Evolutionary conservation across 139 green algal genomes (phyloP).

Genomic region (Chloropicon primus): DNA sequence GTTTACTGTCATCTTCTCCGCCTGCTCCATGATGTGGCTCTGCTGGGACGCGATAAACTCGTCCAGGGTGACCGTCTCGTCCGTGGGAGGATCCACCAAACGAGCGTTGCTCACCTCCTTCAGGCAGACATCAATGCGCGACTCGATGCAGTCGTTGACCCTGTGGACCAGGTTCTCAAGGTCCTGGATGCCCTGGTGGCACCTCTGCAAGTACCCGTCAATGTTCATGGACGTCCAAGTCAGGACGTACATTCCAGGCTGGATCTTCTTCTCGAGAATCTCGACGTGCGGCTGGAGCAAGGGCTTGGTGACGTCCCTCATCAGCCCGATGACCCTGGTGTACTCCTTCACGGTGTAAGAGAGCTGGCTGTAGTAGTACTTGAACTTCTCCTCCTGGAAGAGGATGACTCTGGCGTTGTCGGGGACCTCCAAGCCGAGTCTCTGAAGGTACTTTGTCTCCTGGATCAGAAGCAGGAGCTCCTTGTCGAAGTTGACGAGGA

Average conservation of each 20-base stretch:
- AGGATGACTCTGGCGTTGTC: constrained; percentile 61
- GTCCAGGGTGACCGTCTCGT: constrained; percentile 69
- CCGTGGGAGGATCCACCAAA: constrained; percentile 64
- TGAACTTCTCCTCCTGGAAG: constrained; percentile 70
- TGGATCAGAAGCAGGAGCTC: constrained; percentile 73
- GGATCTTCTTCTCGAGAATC: constrained; percentile 69
- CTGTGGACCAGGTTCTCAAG: constrained; percentile 76
- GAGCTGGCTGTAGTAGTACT: constrained; percentile 74
- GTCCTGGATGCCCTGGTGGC: constrained; percentile 55
- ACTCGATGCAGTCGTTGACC: constrained; percentile 65
- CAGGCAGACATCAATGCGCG: constrained; percentile 74
- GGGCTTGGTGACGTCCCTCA: constrained; percentile 48
- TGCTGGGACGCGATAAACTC: constrained; percentile 65
- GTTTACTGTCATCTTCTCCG: constrained; percentile 44
- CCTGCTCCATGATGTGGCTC: constrained; percentile 36
- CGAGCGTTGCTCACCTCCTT: constrained; percentile 39
- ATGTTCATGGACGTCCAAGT: constrained; percentile 86
- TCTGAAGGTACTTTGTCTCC: constrained; percentile 78
- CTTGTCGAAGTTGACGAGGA: constrained; percentile 81
- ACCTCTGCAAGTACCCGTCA: constrained; percentile 75
- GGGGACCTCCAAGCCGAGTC: constrained; percentile 65
- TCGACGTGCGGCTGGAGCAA: constrained; percentile 73
- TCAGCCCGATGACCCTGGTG: constrained; percentile 34
- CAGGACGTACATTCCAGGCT: constrained; percentile 61
- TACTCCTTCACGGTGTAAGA: constrained; percentile 58